Conservation (phyloP, 1,284 basidiomycete species). For the Phaffia rhodozyma region DNA sequence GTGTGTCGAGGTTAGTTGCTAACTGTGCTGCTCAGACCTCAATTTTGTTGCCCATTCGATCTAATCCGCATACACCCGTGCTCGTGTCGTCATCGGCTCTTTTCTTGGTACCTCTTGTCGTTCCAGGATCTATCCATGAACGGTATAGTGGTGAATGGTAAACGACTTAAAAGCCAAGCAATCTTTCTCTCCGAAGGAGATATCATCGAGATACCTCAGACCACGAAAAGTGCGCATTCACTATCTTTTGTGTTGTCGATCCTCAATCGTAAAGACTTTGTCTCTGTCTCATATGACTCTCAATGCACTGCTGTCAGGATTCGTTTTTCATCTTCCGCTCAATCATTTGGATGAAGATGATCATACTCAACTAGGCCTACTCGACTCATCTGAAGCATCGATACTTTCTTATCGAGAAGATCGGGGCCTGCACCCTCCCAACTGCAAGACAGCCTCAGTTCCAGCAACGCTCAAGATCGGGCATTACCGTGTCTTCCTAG, state of each 20-base stretch:
- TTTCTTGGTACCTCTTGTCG: not conserved
- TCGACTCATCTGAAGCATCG: not conserved
- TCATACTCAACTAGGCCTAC: not conserved
- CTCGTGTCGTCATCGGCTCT: not conserved
- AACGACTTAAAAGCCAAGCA: not conserved
- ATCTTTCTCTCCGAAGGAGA: slow-evolving; percentile 13
- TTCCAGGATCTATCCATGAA: slow-evolving; percentile 8
- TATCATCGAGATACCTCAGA: not conserved
- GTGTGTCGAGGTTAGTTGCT: slow-evolving; percentile 9
- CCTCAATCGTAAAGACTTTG: not conserved
- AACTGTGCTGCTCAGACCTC: no score
- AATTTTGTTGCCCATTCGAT: not conserved
- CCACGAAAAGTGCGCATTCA: not conserved
- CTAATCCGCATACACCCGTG: not conserved
- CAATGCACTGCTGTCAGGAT: not conserved
- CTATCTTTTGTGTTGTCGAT: not conserved
- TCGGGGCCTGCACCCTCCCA: not conserved
- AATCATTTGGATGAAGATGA: not conserved
- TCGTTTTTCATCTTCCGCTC: not conserved
- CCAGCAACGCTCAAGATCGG: not conserved
- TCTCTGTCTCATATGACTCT: not conserved
- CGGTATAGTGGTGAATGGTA: slow-evolving; percentile 11
- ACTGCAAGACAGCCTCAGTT: not conserved
- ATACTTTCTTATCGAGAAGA: not conserved
- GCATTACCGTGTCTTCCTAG: not conserved